Conservation (phyloP, 805 yeast species). For the Metschnikowia vanudenii region DNA sequence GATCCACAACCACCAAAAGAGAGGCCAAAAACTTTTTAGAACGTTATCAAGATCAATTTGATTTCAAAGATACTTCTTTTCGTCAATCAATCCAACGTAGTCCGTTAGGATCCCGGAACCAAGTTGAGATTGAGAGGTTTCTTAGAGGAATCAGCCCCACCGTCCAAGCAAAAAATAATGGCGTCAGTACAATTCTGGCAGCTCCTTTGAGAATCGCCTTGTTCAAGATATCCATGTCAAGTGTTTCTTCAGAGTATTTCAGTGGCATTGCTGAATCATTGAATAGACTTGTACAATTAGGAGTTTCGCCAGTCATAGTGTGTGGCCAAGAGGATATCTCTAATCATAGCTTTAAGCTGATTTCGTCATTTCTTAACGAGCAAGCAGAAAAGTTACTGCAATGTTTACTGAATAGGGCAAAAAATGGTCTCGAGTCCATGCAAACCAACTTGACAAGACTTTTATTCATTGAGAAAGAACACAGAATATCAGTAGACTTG, state of each 20-base stretch:
- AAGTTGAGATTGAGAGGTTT: conserved; percentile 34
- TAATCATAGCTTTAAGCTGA: conserved; percentile 28
- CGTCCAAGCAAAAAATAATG: conserved; percentile 13
- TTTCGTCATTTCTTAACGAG: conserved; percentile 30
- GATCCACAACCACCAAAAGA: conserved; percentile 89
- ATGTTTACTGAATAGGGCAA: conserved; percentile 20
- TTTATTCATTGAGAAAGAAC: conserved; percentile 22
- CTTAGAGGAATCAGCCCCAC: conserved; percentile 26
- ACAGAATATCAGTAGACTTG: conserved; percentile 19
- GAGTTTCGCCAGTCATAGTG: conserved; percentile 71
- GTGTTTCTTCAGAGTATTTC: conserved; percentile 33
- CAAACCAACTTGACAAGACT: conserved; percentile 29
- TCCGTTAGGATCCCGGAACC: conserved; percentile 11
- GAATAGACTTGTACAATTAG: conserved; percentile 54
- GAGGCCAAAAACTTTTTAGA: conserved; percentile 81
- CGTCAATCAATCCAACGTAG: neutral
- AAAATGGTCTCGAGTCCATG: conserved; percentile 24
- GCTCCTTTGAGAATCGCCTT: conserved; percentile 55
- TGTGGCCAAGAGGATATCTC: conserved; percentile 43
- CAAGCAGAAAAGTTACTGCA: conserved; percentile 33
- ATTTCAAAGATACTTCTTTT: conserved; percentile 22
- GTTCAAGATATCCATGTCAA: conserved; percentile 47
- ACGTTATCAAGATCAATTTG: conserved; percentile 57
- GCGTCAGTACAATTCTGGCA: conserved; percentile 34
- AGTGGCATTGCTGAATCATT: conserved; percentile 56